Percentiles rank a stretch among this genome's conserved stretches.
These are phyloP conservation scores for Epichloe sylvatica DNA, from an alignment of 2,329 filamentous ascomycete genomes.

Conservation along the genomic window DNA sequence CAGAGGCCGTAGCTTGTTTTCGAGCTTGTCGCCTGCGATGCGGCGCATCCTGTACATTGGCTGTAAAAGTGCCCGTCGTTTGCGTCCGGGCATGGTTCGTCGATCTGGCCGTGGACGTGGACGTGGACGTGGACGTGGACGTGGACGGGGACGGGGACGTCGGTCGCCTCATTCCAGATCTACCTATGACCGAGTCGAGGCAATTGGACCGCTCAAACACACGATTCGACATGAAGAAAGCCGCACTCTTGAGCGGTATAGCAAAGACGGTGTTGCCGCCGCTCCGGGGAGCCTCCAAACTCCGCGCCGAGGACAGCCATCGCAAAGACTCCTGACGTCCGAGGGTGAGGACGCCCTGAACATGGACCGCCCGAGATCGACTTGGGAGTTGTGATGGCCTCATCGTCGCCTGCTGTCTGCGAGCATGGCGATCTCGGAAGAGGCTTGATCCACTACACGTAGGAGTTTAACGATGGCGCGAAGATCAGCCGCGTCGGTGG, in stretches of 20 bases:
- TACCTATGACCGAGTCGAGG: slow-evolving; percentile 20
- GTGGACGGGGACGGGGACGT: slow-evolving; percentile 15
- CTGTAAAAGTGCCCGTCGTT: slow-evolving; percentile 7
- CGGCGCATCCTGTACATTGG: slow-evolving; percentile 12
- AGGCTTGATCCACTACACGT: neutral
- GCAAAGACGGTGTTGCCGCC: slow-evolving; percentile 6
- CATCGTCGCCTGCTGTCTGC: slow-evolving; percentile 17
- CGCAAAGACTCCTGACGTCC: slow-evolving; percentile 9
- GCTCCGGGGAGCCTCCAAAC: slow-evolving; percentile 13
- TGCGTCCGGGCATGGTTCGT: slow-evolving; percentile 2
- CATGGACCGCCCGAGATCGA: slow-evolving; percentile 14
- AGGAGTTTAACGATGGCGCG: neutral
- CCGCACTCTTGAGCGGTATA: slow-evolving; percentile 7
- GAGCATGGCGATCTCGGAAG: slow-evolving; percentile 14
- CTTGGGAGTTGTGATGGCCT: slow-evolving; percentile 19
- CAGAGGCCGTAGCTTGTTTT: slow-evolving; percentile 9
- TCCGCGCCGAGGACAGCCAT: slow-evolving; percentile 19
- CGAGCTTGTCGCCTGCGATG: slow-evolving; percentile 22
- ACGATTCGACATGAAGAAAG: slow-evolving; percentile 24
- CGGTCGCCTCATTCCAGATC: slow-evolving; percentile 14
- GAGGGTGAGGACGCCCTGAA: slow-evolving; percentile 12
- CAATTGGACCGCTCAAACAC: slow-evolving; percentile 23
- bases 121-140: slow-evolving; percentile 13
- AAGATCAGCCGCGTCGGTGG: neutral
- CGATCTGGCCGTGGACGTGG: slow-evolving; percentile 9